Conservation (phyloP, 768 basidiomycete genomes). For the Daedaleopsis sinensis region DNA sequence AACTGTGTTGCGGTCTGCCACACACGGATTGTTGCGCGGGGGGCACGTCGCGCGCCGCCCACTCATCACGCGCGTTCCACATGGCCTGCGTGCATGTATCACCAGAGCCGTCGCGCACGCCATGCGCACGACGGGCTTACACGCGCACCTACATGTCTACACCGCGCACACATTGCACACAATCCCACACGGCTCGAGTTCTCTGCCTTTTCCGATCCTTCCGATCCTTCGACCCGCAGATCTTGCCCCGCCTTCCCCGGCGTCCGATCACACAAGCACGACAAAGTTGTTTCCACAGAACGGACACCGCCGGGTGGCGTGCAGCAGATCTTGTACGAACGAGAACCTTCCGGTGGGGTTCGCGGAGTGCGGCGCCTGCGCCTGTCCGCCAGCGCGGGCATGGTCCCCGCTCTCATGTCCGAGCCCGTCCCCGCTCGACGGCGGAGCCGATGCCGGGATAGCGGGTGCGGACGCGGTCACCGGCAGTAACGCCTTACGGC, state of each 20-base stretch:
- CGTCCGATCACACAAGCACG: constrained; percentile 26
- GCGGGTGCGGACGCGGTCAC: constrained; percentile 35
- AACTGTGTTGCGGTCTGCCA: background rate
- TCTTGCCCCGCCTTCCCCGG: constrained; percentile 1
- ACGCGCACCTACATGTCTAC: constrained; percentile 7
- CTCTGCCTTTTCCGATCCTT: background rate
- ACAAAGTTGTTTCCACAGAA: constrained; percentile 36
- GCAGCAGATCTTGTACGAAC: constrained; percentile 32
- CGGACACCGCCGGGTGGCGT: constrained; percentile 33
- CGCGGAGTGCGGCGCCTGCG: background rate
- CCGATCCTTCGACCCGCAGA: constrained; percentile 4
- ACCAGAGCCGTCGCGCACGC: background rate
- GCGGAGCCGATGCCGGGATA: constrained; percentile 34
- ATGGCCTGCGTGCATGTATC: background rate
- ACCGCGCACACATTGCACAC: background rate
- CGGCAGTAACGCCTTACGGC: constrained; percentile 70
- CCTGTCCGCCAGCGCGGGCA: background rate
- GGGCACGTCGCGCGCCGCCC: background rate
- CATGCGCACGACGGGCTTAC: constrained; percentile 3
- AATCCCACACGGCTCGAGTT: background rate
- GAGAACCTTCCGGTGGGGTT: constrained; percentile 25
- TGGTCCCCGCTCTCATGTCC: background rate
- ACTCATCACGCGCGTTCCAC: background rate
- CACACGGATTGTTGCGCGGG: background rate
- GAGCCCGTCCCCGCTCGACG: background rate